phyloP scores from a whole-genome alignment of 345 rosid species.

The Sapria himalayana region DNA sequence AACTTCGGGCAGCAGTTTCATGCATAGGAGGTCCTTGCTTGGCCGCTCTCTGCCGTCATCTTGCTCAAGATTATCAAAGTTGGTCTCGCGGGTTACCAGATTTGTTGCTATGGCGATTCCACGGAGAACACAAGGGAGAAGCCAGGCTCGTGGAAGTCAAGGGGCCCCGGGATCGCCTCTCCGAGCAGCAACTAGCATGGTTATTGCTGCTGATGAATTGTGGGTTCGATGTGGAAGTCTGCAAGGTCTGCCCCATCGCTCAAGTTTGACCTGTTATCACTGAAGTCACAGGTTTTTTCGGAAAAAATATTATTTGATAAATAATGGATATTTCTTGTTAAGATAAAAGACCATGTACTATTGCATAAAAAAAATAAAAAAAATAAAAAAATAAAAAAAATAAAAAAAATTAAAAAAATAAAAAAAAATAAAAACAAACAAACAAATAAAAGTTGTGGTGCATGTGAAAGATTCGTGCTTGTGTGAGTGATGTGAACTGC shows the following conservation, averaged over 20 bases:
- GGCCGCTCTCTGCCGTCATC: conserved; percentile 48
- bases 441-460: too few relatives aligned
- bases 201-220: conserved; percentile 58
- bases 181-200: conserved; percentile 91
- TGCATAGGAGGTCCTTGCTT: conserved; percentile 57
- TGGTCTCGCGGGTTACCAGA: conserved; percentile 99
- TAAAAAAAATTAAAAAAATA: too few relatives aligned
- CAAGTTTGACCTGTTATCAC: too few relatives aligned
- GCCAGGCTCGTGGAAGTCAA: conserved; percentile 95
- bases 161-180: conserved; percentile 61
- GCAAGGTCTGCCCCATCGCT: conserved; percentile 62
- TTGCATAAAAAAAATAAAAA: too few relatives aligned
- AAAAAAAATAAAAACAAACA: too few relatives aligned
- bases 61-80: conserved; percentile 61
- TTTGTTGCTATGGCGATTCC: conserved; percentile 71
- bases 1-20: conserved; percentile 66
- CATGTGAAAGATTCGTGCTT: too few relatives aligned
- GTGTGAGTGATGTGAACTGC: too few relatives aligned
- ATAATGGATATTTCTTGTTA: too few relatives aligned
- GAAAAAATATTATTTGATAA: too few relatives aligned
- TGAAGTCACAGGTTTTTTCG: too few relatives aligned
- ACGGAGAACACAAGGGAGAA: conserved; percentile 55
- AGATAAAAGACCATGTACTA: too few relatives aligned
- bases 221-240: conserved; percentile 65
- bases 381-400: too few relatives aligned